These are phyloP conservation scores for Alternaria infectoria DNA, from an alignment of 2,329 filamentous ascomycete genomes.

Conservation along the genomic window DNA sequence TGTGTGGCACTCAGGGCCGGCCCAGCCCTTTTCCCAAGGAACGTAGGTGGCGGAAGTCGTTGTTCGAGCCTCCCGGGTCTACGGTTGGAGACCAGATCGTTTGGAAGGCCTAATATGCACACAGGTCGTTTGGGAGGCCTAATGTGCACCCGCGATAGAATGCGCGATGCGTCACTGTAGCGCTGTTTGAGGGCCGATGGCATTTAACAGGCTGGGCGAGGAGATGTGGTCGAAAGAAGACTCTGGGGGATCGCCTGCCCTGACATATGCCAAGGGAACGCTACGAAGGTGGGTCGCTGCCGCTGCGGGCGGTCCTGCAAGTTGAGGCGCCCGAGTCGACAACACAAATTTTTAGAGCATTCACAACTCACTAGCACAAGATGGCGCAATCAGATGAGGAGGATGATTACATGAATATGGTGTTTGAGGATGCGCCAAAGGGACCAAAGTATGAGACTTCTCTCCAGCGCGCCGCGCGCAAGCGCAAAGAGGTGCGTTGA, in stretches of 20 bases:
- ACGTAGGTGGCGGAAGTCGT: background rate
- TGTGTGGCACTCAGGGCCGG: background rate
- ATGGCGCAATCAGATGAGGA: conserved; percentile 67
- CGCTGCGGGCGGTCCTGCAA: conserved; percentile 5
- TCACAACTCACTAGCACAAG: background rate
- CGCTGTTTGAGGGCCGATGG: background rate
- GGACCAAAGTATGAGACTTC: conserved; percentile 64
- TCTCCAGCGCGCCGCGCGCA: conserved; percentile 63
- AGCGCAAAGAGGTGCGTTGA: conserved; percentile 56
- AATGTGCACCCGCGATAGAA: background rate
- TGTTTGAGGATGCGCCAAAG: conserved; percentile 70
- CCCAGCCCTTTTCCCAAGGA: background rate
- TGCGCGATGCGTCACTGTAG: background rate
- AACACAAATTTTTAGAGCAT: background rate
- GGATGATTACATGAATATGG: conserved; percentile 98
- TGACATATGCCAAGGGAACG: conserved; percentile 17
- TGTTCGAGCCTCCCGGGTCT: background rate
- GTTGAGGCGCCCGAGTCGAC: conserved; percentile 10
- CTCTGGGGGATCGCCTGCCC: conserved; percentile 17
- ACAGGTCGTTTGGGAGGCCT: background rate
- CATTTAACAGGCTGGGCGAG: background rate
- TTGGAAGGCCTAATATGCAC: background rate
- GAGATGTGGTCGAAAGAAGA: conserved; percentile 13
- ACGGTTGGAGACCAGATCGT: background rate
- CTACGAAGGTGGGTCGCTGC: conserved; percentile 20